These are phyloP conservation scores for Forsythia viridissima DNA, from an alignment of 257 asterid genomes.

Conservation along the genomic window DNA sequence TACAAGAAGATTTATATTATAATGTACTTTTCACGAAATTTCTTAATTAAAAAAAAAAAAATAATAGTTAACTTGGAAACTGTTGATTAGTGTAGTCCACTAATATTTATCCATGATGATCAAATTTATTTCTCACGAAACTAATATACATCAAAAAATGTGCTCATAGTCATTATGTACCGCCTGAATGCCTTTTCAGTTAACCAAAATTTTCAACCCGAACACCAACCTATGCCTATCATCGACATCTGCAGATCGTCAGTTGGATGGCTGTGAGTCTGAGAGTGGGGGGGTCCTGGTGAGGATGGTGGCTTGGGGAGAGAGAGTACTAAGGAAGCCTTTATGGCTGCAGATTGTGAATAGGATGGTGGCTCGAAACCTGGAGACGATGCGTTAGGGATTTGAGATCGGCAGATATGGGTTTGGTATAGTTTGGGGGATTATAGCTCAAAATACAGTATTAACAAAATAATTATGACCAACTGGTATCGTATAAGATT, in stretches of 20 bases:
- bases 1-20: not conserved
- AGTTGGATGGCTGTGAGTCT: not conserved
- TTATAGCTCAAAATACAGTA: not conserved
- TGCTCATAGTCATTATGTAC: not conserved
- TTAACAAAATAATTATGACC: not conserved
- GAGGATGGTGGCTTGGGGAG: not conserved
- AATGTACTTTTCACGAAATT: not conserved
- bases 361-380: not conserved
- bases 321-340: not conserved
- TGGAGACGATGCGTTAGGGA: not conserved
- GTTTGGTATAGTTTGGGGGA: not conserved
- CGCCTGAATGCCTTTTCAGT: not conserved
- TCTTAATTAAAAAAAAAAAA: too few species aligned
- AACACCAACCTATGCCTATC: too few species aligned
- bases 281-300: not conserved
- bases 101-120: not conserved
- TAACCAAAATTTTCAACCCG: not conserved
- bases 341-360: not conserved
- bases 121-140: not conserved
- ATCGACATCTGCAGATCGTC: not conserved
- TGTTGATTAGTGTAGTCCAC: too few species aligned
- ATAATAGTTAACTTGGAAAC: too few species aligned
- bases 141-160: not conserved
- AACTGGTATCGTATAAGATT: not conserved
- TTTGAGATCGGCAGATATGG: not conserved